Conservation (phyloP, 1,139 yeast genomes). For the Geotrichum fermentans region DNA sequence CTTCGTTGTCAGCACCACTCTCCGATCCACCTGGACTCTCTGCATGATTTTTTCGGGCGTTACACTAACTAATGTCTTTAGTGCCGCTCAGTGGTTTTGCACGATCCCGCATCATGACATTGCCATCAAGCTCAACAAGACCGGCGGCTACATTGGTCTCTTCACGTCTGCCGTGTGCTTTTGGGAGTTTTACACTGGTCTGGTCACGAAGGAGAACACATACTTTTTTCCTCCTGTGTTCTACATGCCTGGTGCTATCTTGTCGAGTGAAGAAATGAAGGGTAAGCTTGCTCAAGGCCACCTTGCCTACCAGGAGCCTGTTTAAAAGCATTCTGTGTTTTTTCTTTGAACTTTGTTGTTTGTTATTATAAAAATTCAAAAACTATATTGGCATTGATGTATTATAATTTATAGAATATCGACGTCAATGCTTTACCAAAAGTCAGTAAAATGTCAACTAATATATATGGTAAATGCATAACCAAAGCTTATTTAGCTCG, state of each 20-base stretch:
- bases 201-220: constrained; percentile 65
- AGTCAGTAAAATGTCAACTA: too few species aligned
- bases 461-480: too few species aligned
- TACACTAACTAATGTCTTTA: constrained; percentile 61
- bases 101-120: constrained; percentile 29
- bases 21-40: constrained; percentile 77
- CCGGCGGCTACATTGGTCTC: constrained; percentile 77
- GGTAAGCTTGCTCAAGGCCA: too few species aligned
- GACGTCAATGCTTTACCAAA: too few species aligned
- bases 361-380: too few species aligned
- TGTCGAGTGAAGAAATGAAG: too few species aligned
- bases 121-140: constrained; percentile 46
- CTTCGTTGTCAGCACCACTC: constrained; percentile 59
- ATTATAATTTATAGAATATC: too few species aligned
- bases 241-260: constrained; percentile 35
- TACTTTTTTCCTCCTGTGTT: constrained; percentile 54
- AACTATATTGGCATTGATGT: too few species aligned
- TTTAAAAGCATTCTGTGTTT: too few species aligned
- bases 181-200: constrained; percentile 88
- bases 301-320: too few species aligned
- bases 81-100: constrained; percentile 54
- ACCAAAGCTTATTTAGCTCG: too few species aligned
- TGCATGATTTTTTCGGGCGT: constrained; percentile 61
- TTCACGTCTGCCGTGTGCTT: constrained; percentile 74
- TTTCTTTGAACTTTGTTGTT: too few species aligned